Evolutionary conservation across 1,139 yeast species (phyloP).

Genomic region (Geotrichum cucujoidarum): DNA sequence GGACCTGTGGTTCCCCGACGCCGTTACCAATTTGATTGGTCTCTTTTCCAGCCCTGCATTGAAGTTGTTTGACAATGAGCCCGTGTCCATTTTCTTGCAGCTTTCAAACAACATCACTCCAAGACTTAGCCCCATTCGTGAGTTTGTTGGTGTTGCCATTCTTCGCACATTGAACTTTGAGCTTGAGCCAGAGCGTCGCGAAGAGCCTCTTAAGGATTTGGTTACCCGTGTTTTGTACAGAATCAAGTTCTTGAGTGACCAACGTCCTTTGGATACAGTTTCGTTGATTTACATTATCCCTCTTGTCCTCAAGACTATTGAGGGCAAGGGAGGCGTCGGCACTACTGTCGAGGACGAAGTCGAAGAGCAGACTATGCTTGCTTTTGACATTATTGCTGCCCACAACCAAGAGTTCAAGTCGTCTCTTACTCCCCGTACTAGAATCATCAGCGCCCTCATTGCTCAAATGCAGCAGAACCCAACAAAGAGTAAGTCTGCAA

Average conservation of each 20-base stretch:
- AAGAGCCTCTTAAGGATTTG: slow-evolving; percentile 52
- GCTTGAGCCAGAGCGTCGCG: slow-evolving; percentile 37
- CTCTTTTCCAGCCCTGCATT: slow-evolving; percentile 42
- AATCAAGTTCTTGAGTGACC: slow-evolving; percentile 69
- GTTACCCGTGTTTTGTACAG: slow-evolving; percentile 67
- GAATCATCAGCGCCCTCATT: slow-evolving; percentile 57
- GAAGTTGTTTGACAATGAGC: slow-evolving; percentile 31
- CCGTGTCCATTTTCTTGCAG: slow-evolving; percentile 32
- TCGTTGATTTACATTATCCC: slow-evolving; percentile 75
- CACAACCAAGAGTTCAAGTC: slow-evolving; percentile 74
- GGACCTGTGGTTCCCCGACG: slow-evolving; percentile 64
- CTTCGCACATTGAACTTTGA: slow-evolving; percentile 43
- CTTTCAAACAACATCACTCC: slow-evolving; percentile 37
- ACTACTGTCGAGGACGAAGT: slow-evolving; percentile 65
- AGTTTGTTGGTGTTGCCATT: slow-evolving; percentile 62
- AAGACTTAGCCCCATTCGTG: slow-evolving; percentile 49
- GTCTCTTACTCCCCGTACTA: slow-evolving; percentile 61
- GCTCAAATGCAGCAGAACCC: slow-evolving; percentile 62
- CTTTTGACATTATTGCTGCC: slow-evolving; percentile 67
- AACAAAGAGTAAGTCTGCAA: slow-evolving; percentile 71
- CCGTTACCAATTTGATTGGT: slow-evolving; percentile 43
- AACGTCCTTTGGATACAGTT: slow-evolving; percentile 60
- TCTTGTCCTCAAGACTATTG: slow-evolving; percentile 50
- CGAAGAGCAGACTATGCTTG: slow-evolving; percentile 78
- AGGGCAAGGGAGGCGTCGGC: slow-evolving; percentile 54